Base-by-base conservation (phyloP, 768 basidiomycete species). In the Tylopilus plumbeoviolaceoides region DNA sequence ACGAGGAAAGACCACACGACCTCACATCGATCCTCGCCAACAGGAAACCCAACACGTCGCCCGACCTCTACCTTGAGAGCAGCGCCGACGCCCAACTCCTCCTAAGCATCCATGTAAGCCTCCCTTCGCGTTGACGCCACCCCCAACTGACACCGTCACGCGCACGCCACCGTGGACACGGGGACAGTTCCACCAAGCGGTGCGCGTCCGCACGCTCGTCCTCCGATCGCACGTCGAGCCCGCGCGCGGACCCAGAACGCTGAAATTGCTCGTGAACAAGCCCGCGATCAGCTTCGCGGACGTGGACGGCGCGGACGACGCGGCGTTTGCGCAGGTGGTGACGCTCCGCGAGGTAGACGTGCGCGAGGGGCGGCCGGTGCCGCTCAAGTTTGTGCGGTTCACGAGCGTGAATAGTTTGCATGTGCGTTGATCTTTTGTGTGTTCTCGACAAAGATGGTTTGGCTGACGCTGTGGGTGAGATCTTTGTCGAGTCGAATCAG, bases 71-170 rank as follows among this genome's bases (percentile, higher is more conserved):
- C 66, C 74, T 89, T 50, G 72, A 79, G 55, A 87, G 84, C 60
- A 85, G 89, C 63, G 80, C 78, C 2, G 88, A 90, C 57, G 88
- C 85, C 58, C 84, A 90, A 64, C 74, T 90, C 7, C 70, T 90
- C 23, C 53, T 90, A 44, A 87, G 73, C 59, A 76, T 90, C 49
- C 74, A 78, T n/a, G 86, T 87, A 61, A 59, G 81, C 9, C 33
- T 7, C 33, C 39, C 39, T 11, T 7, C 30, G 38, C 18, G n/a
- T 14, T 1, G 35, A 15, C 14, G 14, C 15, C 35, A 36, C 15
- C 7, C 27, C 8, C 7, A 7, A 8, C 30, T 30, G 30, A 30
- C 30, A 30, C 27, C 27, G 27, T 5, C 27, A 8, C 27, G 27
- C 27, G 27, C 30, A 30, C 30, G 30, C 30, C 7, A 7, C 8